Conservation (phyloP, 768 basidiomycete genomes). For the Ephemerocybe angulata region DNA sequence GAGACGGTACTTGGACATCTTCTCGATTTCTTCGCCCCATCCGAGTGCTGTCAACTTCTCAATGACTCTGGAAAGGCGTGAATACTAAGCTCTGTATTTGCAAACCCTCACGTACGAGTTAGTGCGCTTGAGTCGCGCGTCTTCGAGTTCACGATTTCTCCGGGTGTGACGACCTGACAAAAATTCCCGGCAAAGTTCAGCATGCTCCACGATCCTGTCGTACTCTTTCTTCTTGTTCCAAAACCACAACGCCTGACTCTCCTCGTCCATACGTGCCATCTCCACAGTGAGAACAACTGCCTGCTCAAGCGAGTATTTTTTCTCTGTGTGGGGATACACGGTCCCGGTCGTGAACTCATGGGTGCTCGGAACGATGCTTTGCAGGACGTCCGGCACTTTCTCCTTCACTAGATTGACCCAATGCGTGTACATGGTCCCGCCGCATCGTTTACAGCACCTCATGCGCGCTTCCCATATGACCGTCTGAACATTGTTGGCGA, state of each 20-base stretch:
- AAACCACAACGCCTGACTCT: constrained; percentile 4
- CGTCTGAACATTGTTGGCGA: constrained; percentile 24
- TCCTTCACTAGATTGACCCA: constrained; percentile 2
- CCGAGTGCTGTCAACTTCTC: constrained; percentile 44
- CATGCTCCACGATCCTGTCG: constrained; percentile 31
- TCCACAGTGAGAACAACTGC: neutral
- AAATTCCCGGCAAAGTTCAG: constrained; percentile 39
- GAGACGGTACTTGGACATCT: constrained; percentile 39
- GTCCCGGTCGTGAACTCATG: constrained; percentile 8
- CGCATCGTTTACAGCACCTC: constrained; percentile 34
- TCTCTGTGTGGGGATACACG: constrained; percentile 7
- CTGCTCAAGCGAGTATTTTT: constrained; percentile 3
- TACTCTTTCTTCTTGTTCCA: constrained; percentile 7
- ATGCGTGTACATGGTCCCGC: constrained; percentile 23
- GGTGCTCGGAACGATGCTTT: constrained; percentile 1
- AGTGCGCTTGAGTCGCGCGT: constrained; percentile 36
- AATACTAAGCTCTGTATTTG: neutral
- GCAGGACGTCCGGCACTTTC: neutral
- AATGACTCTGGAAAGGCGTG: constrained; percentile 36
- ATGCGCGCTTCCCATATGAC: constrained; percentile 35
- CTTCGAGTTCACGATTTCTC: constrained; percentile 38
- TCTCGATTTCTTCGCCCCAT: constrained; percentile 43
- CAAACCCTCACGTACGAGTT: constrained; percentile 34
- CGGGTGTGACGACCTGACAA: constrained; percentile 28
- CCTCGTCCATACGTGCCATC: neutral